phyloP scores from a whole-genome alignment of 257 asterid genomes.

The Linderniella brevidens region DNA sequence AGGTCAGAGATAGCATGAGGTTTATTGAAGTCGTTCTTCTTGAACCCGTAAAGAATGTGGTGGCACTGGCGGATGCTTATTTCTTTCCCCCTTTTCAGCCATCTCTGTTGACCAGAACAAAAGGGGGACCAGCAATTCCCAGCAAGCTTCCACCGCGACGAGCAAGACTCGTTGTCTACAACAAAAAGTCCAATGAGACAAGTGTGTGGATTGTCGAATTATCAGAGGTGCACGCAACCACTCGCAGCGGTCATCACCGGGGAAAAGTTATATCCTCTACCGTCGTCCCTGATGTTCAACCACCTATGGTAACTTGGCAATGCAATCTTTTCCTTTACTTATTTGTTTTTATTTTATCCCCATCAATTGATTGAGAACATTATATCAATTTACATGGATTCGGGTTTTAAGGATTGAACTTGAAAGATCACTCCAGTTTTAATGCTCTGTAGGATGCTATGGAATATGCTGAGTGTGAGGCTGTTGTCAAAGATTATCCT shows the following conservation, averaged over 20 bases:
- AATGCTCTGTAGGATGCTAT: conserved; percentile 39
- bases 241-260: conserved; percentile 92
- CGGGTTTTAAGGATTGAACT: too few species aligned
- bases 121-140: conserved; percentile 73
- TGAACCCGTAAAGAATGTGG: conserved; percentile 81
- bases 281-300: conserved; percentile 83
- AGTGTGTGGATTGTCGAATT: conserved; percentile 92
- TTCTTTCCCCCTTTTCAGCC: conserved; percentile 97
- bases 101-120: conserved; percentile 60
- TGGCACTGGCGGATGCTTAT: conserved; percentile 95
- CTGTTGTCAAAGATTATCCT: conserved; percentile 52
- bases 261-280: conserved; percentile 79
- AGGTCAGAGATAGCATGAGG: conserved; percentile 96
- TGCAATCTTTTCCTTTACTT: background rate
- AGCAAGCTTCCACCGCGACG: conserved; percentile 87
- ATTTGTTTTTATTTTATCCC: too few species aligned
- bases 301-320: conserved; percentile 58
- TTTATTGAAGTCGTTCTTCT: conserved; percentile 79
- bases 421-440: too few species aligned
- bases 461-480: conserved; percentile 77
- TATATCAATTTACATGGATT: too few species aligned
- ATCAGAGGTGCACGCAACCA: conserved; percentile 84
- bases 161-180: conserved; percentile 79
- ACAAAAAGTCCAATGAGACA: conserved; percentile 81
- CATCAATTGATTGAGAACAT: too few species aligned